Conservation (phyloP, 768 basidiomycete species). For the Amanita inopinata region DNA sequence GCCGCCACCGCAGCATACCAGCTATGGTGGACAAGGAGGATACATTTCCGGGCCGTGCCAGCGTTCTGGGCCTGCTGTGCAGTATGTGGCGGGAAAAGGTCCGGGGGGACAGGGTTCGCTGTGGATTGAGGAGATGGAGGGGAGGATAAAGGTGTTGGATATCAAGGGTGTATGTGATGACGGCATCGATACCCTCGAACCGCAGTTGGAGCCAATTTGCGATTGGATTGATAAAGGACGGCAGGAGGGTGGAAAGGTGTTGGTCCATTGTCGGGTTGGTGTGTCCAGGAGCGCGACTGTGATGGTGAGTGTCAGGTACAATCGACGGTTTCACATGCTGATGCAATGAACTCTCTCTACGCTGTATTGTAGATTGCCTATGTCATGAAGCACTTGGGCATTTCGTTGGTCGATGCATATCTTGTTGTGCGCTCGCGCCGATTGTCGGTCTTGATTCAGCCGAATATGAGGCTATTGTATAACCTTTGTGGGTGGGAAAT, state of each 20-base stretch:
- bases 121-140: conserved; percentile 83
- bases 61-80: conserved; percentile 19
- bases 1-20: conserved; percentile 35
- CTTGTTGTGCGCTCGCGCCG: conserved; percentile 85
- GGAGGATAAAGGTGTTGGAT: conserved; percentile 83
- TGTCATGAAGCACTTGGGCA: conserved; percentile 84
- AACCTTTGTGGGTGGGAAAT: conserved; percentile 95
- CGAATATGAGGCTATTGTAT: conserved; percentile 92
- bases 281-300: conserved; percentile 92
- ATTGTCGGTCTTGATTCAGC: conserved; percentile 86
- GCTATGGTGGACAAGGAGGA: conserved; percentile 13
- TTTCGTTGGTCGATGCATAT: conserved; percentile 90
- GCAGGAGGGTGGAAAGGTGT: conserved; percentile 73
- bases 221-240: conserved; percentile 90
- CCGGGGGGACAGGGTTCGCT: conserved; percentile 58
- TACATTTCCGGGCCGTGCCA: no score
- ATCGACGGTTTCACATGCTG: background rate
- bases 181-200: conserved; percentile 90
- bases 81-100: conserved; percentile 35
- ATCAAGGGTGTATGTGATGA: conserved; percentile 93
- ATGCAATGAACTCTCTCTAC: background rate
- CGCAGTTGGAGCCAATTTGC: conserved; percentile 80
- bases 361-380: conserved; percentile 89
- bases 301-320: conserved; percentile 41
- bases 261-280: conserved; percentile 99